Percentiles rank a stretch among this genome's conserved stretches.
Evolutionary conservation across 345 rosid genomes (phyloP).

Genomic region (Camelina neglecta): DNA sequence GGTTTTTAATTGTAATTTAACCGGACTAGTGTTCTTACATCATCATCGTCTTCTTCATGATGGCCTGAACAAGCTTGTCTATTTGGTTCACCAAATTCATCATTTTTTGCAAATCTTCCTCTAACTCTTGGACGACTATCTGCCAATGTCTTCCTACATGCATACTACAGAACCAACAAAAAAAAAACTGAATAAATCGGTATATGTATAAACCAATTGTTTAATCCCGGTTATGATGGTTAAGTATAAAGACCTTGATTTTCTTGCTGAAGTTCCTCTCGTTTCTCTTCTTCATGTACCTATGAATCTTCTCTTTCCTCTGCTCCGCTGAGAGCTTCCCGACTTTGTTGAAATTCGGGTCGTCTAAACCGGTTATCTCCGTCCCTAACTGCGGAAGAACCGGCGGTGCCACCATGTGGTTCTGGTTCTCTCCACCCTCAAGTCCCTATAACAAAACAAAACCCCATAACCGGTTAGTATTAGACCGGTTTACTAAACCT

Average conservation of each 20-base stretch:
- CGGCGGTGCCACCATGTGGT: slow-evolving; percentile 38
- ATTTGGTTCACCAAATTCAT: slow-evolving; percentile 66
- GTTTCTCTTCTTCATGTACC: slow-evolving; percentile 94
- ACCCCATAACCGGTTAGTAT: not conserved
- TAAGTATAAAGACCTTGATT: slow-evolving; percentile 66
- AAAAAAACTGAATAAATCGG: not conserved
- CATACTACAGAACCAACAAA: slow-evolving; percentile 57
- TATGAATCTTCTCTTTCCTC: slow-evolving; percentile 88
- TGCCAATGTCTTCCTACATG: slow-evolving; percentile 94
- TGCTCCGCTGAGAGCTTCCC: slow-evolving; percentile 83
- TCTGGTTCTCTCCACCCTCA: slow-evolving; percentile 39
- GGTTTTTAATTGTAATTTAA: too few species aligned
- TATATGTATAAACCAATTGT: slow-evolving; percentile 8
- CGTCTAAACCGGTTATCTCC: slow-evolving; percentile 71
- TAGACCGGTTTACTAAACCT: slow-evolving; percentile 3
- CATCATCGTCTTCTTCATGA: slow-evolving; percentile 76
- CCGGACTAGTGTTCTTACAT: slow-evolving; percentile 49
- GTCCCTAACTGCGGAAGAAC: slow-evolving; percentile 42
- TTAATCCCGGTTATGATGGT: slow-evolving; percentile 21
- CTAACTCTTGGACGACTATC: slow-evolving; percentile 94
- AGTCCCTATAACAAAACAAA: slow-evolving; percentile 7
- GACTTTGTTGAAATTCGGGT: slow-evolving; percentile 64
- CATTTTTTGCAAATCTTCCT: slow-evolving; percentile 96
- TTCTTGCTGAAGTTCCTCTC: slow-evolving; percentile 98
- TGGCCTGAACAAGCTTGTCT: slow-evolving; percentile 60